These are phyloP conservation scores for Suhomyces xylopsoci DNA, from an alignment of 805 yeast species.

Conservation along the genomic window DNA sequence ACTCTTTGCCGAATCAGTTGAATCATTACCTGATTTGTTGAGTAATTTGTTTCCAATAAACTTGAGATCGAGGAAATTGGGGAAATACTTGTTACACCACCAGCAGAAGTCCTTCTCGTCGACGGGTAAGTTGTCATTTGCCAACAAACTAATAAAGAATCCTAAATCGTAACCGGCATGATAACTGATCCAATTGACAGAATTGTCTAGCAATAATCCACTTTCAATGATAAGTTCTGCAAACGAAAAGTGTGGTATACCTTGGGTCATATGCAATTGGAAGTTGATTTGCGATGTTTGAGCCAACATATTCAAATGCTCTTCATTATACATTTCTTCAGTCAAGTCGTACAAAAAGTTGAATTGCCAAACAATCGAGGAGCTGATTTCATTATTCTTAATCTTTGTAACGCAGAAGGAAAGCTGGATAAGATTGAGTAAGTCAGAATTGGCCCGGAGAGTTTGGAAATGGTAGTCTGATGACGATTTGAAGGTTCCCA, in stretches of 20 bases:
- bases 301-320: conserved; percentile 72
- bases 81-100: conserved; percentile 72
- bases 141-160: conserved; percentile 71
- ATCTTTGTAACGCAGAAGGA: conserved; percentile 39
- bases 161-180: conserved; percentile 96
- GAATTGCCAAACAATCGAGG: conserved; percentile 90
- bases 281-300: conserved; percentile 81
- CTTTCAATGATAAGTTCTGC: conserved; percentile 82
- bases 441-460: conserved; percentile 84
- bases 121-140: conserved; percentile 73
- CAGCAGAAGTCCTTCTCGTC: conserved; percentile 74
- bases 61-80: conserved; percentile 81
- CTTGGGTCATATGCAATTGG: conserved; percentile 65
- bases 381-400: conserved; percentile 46
- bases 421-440: conserved; percentile 80
- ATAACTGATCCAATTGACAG: conserved; percentile 84
- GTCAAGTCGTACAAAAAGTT: conserved; percentile 79
- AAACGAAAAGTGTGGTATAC: conserved; percentile 76
- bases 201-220: conserved; percentile 72
- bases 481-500: conserved; percentile 86
- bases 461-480: conserved; percentile 96
- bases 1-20: conserved; percentile 1
- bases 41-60: conserved; percentile 39
- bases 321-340: conserved; percentile 82
- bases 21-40: conserved; percentile 18